A percentile compares a stretch with the other conserved stretches of the same genome.
Evolutionary conservation across 2,329 filamentous ascomycete species (phyloP).

Genomic region (Cadophora gregata): DNA sequence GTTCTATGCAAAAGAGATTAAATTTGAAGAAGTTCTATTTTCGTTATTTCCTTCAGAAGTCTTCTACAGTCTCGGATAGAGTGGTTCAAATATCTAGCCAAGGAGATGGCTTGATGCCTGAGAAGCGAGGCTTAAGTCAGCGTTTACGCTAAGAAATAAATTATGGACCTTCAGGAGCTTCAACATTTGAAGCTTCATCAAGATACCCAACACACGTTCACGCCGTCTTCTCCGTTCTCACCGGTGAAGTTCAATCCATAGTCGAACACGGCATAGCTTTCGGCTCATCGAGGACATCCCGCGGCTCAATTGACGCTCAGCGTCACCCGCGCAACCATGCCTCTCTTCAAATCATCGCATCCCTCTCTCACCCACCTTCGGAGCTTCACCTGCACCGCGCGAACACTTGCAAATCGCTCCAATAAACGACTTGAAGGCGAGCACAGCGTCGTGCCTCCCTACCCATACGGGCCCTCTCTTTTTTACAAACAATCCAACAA

Average conservation of each 20-base stretch:
- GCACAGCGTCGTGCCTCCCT: conserved; percentile 56
- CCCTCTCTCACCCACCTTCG: conserved; percentile 41
- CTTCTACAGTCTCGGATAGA: too few relatives aligned
- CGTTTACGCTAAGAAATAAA: conserved; percentile 17
- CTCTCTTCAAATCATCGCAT: conserved; percentile 36
- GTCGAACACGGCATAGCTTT: background rate
- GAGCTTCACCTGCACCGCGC: conserved; percentile 43
- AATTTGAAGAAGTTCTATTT: too few relatives aligned
- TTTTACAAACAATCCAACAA: conserved; percentile 82
- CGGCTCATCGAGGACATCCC: too few relatives aligned
- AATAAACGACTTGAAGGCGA: conserved; percentile 45
- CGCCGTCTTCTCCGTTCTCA: too few relatives aligned
- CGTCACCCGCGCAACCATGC: conserved; percentile 31
- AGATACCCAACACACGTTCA: background rate
- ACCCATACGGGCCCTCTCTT: conserved; percentile 73
- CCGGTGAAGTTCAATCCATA: background rate
- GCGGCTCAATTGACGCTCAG: conserved; percentile 28
- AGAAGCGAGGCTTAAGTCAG: background rate
- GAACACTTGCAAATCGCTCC: conserved; percentile 44
- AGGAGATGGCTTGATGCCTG: background rate
- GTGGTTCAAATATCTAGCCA: too few relatives aligned
- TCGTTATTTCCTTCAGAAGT: too few relatives aligned
- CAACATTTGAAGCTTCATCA: conserved; percentile 1
- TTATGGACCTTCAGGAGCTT: background rate
- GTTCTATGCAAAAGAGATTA: too few relatives aligned